phyloP scores from a whole-genome alignment of 2,329 filamentous ascomycete species.

The Ceratocystis ficicola region DNA sequence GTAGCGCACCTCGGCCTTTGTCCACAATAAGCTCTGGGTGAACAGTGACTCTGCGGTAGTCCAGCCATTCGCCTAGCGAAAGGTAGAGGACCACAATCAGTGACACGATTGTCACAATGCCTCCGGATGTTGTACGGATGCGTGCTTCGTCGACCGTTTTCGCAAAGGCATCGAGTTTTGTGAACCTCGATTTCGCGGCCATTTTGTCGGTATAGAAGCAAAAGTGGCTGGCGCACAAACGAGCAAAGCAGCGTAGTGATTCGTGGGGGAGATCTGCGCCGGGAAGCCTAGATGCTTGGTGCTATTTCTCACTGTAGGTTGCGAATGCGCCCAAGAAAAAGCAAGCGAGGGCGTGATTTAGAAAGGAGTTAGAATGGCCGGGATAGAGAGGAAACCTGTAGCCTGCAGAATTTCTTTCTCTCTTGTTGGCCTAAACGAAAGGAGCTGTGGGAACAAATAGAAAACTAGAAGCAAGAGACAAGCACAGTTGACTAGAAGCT shows the following conservation, averaged over 20 bases:
- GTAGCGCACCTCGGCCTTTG: constrained; percentile 68
- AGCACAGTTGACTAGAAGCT: background rate
- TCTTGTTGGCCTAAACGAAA: background rate
- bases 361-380: background rate
- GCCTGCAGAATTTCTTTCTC: constrained; percentile 8
- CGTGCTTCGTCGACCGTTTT: constrained; percentile 98
- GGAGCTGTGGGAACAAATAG: background rate
- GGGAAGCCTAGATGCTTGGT: background rate
- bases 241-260: background rate
- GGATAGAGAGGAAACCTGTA: background rate
- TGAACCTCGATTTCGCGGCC: constrained; percentile 87
- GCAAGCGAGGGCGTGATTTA: background rate
- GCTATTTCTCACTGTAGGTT: background rate
- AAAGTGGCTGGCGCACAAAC: background rate
- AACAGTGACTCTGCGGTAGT: constrained; percentile 76
- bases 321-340: background rate
- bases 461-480: background rate
- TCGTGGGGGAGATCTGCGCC: constrained; percentile 6
- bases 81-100: constrained; percentile 80
- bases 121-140: constrained; percentile 87
- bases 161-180: constrained; percentile 92
- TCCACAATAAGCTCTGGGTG: constrained; percentile 91
- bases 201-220: constrained; percentile 38
- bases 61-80: constrained; percentile 88
- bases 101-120: constrained; percentile 85